Evolutionary conservation across 176 grass and related monocot species (phyloP).

Genomic region (Olyra latifolia): DNA sequence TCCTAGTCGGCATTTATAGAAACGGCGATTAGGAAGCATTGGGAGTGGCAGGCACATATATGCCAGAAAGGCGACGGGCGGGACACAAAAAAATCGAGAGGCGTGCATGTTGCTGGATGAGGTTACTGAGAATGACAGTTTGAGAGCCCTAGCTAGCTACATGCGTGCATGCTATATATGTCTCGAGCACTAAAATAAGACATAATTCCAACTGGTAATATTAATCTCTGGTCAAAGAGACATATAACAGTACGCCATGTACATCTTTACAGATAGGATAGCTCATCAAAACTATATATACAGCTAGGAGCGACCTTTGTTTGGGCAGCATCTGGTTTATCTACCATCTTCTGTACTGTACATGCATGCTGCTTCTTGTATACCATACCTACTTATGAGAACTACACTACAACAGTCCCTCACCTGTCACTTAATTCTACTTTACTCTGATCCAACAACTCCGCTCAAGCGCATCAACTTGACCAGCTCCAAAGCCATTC

Average conservation of each 20-base stretch:
- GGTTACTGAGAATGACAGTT: too few relatives aligned
- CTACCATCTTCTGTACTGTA: background rate
- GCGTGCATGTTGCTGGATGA: too few relatives aligned
- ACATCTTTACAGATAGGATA: constrained; percentile 1
- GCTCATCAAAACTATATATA: constrained; percentile 17
- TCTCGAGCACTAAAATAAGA: too few relatives aligned
- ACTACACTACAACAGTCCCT: background rate
- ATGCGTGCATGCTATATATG: too few relatives aligned
- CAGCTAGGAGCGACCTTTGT: constrained; percentile 9
- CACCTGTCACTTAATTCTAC: constrained; percentile 19
- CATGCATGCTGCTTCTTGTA: background rate
- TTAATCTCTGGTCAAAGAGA: background rate
- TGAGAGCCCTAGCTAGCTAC: too few relatives aligned
- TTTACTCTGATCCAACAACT: background rate
- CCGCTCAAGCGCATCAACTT: background rate
- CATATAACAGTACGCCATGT: background rate
- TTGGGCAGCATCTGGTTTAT: background rate
- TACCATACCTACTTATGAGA: background rate
- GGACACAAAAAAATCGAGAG: too few relatives aligned
- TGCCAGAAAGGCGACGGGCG: too few relatives aligned
- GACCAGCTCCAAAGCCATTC: background rate
- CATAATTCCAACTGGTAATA: background rate
- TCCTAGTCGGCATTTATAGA: too few relatives aligned
- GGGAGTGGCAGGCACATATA: too few relatives aligned
- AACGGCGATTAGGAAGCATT: too few relatives aligned